These are phyloP conservation scores for Wickerhamiella slavikovae DNA, from an alignment of 805 yeast species.

Conservation along the genomic window DNA sequence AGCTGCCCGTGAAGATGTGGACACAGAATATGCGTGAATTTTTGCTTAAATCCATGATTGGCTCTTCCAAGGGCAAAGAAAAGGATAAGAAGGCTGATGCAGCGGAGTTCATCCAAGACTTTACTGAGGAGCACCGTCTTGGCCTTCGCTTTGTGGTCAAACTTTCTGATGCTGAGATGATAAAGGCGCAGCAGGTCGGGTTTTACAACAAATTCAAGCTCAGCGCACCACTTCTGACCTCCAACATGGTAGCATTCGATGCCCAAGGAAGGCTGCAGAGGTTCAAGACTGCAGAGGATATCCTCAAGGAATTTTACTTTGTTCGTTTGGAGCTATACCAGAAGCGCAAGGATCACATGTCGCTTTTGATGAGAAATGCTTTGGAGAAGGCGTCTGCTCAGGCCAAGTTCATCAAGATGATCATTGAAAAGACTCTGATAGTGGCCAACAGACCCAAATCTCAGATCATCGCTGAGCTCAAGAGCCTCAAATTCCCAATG, in stretches of 20 bases:
- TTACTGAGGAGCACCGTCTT: constrained; percentile 82
- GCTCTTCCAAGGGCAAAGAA: constrained; percentile 30
- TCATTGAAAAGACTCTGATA: constrained; percentile 49
- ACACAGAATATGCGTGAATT: constrained; percentile 77
- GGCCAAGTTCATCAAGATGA: constrained; percentile 79
- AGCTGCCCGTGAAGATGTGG: constrained; percentile 85
- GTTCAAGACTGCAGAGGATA: constrained; percentile 56
- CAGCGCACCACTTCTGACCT: constrained; percentile 40
- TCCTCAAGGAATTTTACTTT: constrained; percentile 63
- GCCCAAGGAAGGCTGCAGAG: constrained; percentile 69
- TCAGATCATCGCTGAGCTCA: constrained; percentile 41
- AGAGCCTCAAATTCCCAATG: constrained; percentile 43
- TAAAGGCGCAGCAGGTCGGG: constrained; percentile 51
- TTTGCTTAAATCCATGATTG: constrained; percentile 39
- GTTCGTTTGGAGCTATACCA: constrained; percentile 81
- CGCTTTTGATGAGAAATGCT: constrained; percentile 47
- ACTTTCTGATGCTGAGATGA: constrained; percentile 64
- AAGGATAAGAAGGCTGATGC: constrained; percentile 14
- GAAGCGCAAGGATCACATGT: constrained; percentile 66
- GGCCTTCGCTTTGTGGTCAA: constrained; percentile 64
- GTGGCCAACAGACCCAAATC: constrained; percentile 59
- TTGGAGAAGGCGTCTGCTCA: constrained; percentile 59
- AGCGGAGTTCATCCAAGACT: constrained; percentile 74
- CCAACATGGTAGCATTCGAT: constrained; percentile 93
- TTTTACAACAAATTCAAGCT: constrained; percentile 70